phyloP scores from a whole-genome alignment of 2,329 filamentous ascomycete genomes.

The Ceratocystis variospora region DNA sequence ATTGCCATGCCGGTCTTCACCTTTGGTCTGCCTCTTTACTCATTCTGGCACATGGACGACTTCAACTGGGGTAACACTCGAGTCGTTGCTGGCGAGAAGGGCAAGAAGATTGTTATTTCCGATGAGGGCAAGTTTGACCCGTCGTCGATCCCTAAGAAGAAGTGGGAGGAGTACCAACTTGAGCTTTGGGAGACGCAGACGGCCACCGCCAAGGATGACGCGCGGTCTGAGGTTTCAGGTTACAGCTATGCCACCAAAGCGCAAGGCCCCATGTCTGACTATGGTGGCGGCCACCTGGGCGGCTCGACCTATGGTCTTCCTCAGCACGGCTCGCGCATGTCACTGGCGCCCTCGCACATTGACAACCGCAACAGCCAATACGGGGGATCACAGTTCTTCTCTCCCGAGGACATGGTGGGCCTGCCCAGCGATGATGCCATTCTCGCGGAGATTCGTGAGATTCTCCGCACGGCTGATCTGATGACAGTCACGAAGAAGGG shows the following conservation, averaged over 20 bases:
- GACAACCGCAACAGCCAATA: slow-evolving; percentile 48
- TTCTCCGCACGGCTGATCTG: slow-evolving; percentile 77
- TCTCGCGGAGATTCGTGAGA: slow-evolving; percentile 85
- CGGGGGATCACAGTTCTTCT: slow-evolving; percentile 45
- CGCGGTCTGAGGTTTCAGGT: slow-evolving; percentile 77
- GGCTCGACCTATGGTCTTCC: slow-evolving; percentile 22
- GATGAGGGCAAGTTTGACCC: slow-evolving; percentile 99
- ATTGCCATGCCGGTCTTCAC: slow-evolving; percentile 83
- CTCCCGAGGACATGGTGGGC: slow-evolving; percentile 53
- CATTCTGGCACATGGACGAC: slow-evolving; percentile 99
- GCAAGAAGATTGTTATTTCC: slow-evolving; percentile 80
- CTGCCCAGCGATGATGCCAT: slow-evolving; percentile 82
- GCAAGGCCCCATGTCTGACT: slow-evolving; percentile 51
- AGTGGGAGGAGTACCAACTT: slow-evolving; percentile 97
- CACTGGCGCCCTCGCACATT: slow-evolving; percentile 62
- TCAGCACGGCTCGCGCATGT: slow-evolving; percentile 52
- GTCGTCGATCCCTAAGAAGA: slow-evolving; percentile 83
- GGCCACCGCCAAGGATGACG: slow-evolving; percentile 63
- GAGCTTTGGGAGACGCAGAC: slow-evolving; percentile 95
- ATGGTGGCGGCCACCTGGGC: slow-evolving; percentile 45
- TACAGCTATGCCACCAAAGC: slow-evolving; percentile 88
- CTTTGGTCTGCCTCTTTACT: slow-evolving; percentile 76
- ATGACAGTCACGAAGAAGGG: slow-evolving; percentile 99
- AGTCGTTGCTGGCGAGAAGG: slow-evolving; percentile 86
- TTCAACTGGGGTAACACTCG: slow-evolving; percentile 99